Base-by-base conservation (phyloP, 2,329 filamentous ascomycete genomes). In the Fusarium acutatum region DNA sequence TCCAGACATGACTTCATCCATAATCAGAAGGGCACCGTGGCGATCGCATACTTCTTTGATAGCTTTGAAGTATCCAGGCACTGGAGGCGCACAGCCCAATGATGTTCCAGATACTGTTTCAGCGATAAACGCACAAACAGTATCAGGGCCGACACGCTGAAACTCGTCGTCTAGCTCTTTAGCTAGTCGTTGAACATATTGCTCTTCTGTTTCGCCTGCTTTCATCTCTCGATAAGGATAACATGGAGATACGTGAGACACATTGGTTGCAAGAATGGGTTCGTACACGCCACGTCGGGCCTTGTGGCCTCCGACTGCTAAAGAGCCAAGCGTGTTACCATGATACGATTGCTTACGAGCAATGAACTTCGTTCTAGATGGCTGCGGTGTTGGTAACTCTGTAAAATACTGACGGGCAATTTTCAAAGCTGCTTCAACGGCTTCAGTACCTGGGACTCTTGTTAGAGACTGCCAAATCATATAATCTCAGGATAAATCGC, bases 1-100 rank as follows among this genome's bases (percentile, higher is more conserved):
- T 14, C 91, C 91, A 47, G 88, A 91, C 92, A 95, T 94, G 69
- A 95, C 87, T 79, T 90, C 87, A 64, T 90, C 88, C 5, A 89
- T 70, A 24, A 89, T 84, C 5, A 91, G 81, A 7, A 91, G 83
- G 0, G 87, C 86, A 1, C 87, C 88, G 65, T 91, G 81, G 30
- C 84, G 84, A 26, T 87, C 83, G 74, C 90, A 92, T 0, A 92
- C 82, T 2, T 80, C 76, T 46, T 84, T 83, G 59, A 90, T 82
- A 20, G 85, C 87, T 26, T 83, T 78, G 70, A 90, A 85, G 60
- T 92, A 92, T 0, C 88, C 88, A 3, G 71, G 43, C 0, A 71
- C 71, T 0, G 75, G 59, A 0, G 75, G 62, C 1, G 66, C 63
- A 11, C 75, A 77, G 0, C 75, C 75, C 1, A 77, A 11, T 3